Base-by-base conservation (phyloP, 140 eudicot genomes). In the Eryngium alpinum region DNA sequence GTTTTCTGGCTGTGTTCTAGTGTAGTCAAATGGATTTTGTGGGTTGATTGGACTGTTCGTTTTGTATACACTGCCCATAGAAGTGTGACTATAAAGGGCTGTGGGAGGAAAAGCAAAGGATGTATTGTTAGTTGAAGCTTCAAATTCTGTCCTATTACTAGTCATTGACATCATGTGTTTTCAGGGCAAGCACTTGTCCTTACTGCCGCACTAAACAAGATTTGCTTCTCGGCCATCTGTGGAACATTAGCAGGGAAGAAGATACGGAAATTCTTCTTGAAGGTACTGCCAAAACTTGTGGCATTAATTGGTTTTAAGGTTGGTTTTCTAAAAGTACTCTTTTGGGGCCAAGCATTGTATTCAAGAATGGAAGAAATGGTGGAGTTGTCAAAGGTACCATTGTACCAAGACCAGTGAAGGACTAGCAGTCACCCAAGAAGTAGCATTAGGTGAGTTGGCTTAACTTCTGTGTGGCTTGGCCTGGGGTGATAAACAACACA, bases 321-420 rank as follows among this genome's bases (percentile, higher is more conserved):
- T 21, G 84, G n/a, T n/a, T n/a, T n/a, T n/a, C n/a, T n/a, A n/a
- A n/a, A n/a, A n/a, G n/a, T 80, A 18, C 59, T 81, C 9, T 31
- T n/a, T n/a, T 73, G 75, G 75, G 75, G 15, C 3, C 31, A 80
- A 57, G 46, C 28, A 4, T 57, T 10, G 75, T 81, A 81, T 33
- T 81, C 44, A 25, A 81, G 84, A 79, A 81, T 81, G 16, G 67
- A 80, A 6, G 84, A 74, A 4, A 44, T 49, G 21, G 84, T 59
- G 62, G 84, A 81, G 25, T 81, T 81, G 75, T 81, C 84, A 21
- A 81, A 81, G 62, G 84, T 75, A 27, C 80, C 84, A 81, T 73
- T 46, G 84, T 75, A 27, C 80, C 84, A 2, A 16, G 56, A 38
- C 80, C 80, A 1, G 80, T 28, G 74, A 81, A 60, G 84, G 84